Conservation (phyloP, 192 early-diverging fungal species). For the Coemansia sp. region DNA sequence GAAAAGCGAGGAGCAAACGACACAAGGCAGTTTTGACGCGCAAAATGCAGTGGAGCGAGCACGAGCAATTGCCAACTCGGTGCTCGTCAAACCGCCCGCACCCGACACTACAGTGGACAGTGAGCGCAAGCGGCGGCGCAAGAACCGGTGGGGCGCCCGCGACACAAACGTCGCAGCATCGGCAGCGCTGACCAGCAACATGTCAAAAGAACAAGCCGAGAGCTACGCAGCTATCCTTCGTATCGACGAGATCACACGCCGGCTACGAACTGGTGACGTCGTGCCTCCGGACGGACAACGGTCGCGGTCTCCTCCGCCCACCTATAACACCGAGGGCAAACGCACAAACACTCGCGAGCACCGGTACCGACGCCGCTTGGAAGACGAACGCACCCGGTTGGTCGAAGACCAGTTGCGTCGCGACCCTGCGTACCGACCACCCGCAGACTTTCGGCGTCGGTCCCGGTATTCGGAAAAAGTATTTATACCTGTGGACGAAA, state of each 20-base stretch:
- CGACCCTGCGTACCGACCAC: slow-evolving; percentile 83
- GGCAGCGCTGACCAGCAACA: slow-evolving; percentile 70
- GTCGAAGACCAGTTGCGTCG: slow-evolving; percentile 76
- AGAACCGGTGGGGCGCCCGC: slow-evolving; percentile 87
- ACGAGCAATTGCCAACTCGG: slow-evolving; percentile 47
- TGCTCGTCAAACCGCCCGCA: slow-evolving; percentile 10
- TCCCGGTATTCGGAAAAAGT: slow-evolving; percentile 88
- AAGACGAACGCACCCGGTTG: slow-evolving; percentile 88
- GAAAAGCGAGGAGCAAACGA: not conserved
- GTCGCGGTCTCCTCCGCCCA: slow-evolving; percentile 95
- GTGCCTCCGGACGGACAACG: slow-evolving; percentile 68
- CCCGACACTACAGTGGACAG: slow-evolving; percentile 14
- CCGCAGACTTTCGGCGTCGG: slow-evolving; percentile 84
- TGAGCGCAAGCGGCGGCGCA: slow-evolving; percentile 66
- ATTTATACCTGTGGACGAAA: slow-evolving; percentile 92
- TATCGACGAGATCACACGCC: slow-evolving; percentile 88
- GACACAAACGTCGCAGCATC: slow-evolving; percentile 72
- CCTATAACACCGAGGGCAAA: slow-evolving; percentile 90
- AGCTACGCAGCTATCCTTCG: slow-evolving; percentile 68
- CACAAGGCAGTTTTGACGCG: slow-evolving; percentile 10
- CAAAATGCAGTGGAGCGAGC: slow-evolving; percentile 44
- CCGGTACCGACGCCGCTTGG: slow-evolving; percentile 85
- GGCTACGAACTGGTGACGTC: slow-evolving; percentile 78
- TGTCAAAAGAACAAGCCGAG: slow-evolving; percentile 80
- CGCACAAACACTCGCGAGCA: slow-evolving; percentile 94